phyloP scores from a whole-genome alignment of 2,329 filamentous ascomycete species.

The Cladorrhinum sp. region DNA sequence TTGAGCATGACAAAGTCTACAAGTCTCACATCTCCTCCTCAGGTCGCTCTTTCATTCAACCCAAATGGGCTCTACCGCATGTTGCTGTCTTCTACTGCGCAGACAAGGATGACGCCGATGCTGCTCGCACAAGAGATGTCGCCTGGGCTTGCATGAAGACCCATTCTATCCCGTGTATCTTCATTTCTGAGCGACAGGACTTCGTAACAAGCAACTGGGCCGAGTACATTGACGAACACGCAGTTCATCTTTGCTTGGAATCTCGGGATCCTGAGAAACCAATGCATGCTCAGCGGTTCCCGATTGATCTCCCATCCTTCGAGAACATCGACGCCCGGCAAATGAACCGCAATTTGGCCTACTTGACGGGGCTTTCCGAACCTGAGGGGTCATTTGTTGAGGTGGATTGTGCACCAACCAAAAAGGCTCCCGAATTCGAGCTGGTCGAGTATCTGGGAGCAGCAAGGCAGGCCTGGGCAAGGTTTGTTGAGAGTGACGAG shows the following conservation, averaged over 20 bases:
- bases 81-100: conserved; percentile 49
- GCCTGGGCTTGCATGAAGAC: conserved; percentile 47
- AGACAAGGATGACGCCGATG: conserved; percentile 40
- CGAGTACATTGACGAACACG: conserved; percentile 40
- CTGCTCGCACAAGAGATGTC: conserved; percentile 39
- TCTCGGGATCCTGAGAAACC: conserved; percentile 36
- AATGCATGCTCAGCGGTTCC: conserved; percentile 40
- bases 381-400: conserved; percentile 12
- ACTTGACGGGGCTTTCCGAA: conserved; percentile 41
- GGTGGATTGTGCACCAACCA: neutral
- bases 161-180: conserved; percentile 46
- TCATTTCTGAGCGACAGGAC: conserved; percentile 45
- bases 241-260: conserved; percentile 49
- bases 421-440: neutral
- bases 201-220: conserved; percentile 36
- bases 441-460: neutral
- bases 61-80: conserved; percentile 47
- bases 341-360: conserved; percentile 53
- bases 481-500: conserved; percentile 5
- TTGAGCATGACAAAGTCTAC: conserved; percentile 40
- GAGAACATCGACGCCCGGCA: conserved; percentile 50
- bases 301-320: conserved; percentile 49
- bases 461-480: neutral
- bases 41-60: conserved; percentile 40
- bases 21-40: conserved; percentile 34